Conservation (phyloP, 345 rosid genomes). For the Eucalyptus virginea region DNA sequence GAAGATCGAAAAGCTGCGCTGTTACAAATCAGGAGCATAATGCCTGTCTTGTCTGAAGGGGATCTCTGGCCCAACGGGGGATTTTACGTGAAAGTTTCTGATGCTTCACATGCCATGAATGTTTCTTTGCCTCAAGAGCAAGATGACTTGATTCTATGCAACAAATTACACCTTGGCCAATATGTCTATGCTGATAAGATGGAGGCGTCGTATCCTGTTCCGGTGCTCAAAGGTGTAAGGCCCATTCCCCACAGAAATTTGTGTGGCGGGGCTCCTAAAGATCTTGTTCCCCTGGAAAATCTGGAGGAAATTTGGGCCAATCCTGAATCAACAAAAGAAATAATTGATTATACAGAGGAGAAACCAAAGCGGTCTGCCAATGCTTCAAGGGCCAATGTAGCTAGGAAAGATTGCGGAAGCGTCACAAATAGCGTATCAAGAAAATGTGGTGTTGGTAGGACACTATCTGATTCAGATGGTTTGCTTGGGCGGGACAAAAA, state of each 20-base stretch:
- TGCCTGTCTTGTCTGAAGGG: slow-evolving; percentile 56
- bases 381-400: neutral
- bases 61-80: slow-evolving; percentile 78
- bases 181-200: slow-evolving; percentile 36
- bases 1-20: slow-evolving; percentile 29
- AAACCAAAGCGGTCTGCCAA: slow-evolving; percentile 4
- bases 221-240: slow-evolving; percentile 44
- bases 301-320: slow-evolving; percentile 26
- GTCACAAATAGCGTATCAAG: neutral
- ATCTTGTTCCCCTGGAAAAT: slow-evolving; percentile 33
- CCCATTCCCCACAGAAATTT: slow-evolving; percentile 49
- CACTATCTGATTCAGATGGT: neutral
- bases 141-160: slow-evolving; percentile 46
- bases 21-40: slow-evolving; percentile 60
- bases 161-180: slow-evolving; percentile 55
- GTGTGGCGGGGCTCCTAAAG: slow-evolving; percentile 28
- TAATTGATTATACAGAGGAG: neutral
- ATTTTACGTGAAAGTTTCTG: slow-evolving; percentile 53
- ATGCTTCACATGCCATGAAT: slow-evolving; percentile 46
- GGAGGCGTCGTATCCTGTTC: slow-evolving; percentile 62
- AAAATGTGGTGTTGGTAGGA: neutral
- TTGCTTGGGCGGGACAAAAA: slow-evolving; percentile 4
- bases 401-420: neutral
- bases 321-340: slow-evolving; percentile 1
- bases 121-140: slow-evolving; percentile 58